Base-by-base conservation (phyloP, 2,329 filamentous ascomycete species). In the Neurospora crassa region DNA sequence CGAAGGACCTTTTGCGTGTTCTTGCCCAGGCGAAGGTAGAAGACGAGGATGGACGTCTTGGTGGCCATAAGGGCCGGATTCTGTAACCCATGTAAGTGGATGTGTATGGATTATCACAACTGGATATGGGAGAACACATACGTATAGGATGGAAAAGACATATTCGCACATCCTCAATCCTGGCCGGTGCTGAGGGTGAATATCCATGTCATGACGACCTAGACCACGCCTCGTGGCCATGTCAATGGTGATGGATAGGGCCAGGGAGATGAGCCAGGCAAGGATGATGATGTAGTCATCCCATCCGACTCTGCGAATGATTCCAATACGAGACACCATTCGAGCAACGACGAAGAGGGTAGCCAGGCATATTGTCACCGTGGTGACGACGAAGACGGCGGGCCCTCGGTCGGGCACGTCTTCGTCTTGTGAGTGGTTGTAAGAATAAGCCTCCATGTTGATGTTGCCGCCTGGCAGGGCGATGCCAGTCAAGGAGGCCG, bases 31-130 rank as follows among this genome's bases (percentile, higher is more conserved):
- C 91, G 90, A 68, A 97, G 85, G 81, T 96, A 97, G 80, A 97
- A 97, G 70, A 96, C 86, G 71, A 97, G 85, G 76, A 97, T 92
- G n/a, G 93, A 96, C 0, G 92, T 94, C 82, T 97, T 97, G 69
- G 93, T 93, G 2, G 91, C 90, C 92, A 97, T 96, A 71, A 97
- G 84, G 3, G 92, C 91, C 14, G 94, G 94, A 78, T 97, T 96
- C 90, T 94, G 76, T 24, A n/a, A 12, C 8, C 34, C 8, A 29
- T 47, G 71, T 74, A 45, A 74, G 72, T 42, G 40, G 59, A 24
- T 53, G 18, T 20, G 18, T 2, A 29, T 11, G 10, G 41, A 20
- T 37, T 6, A 37, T 7, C 7, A 7, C 6, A 59, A 24, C 14
- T 14, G 41, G 41, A 40, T 3, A 70, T n/a, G 11, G 8, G 5